Evolutionary conservation across 805 yeast genomes (phyloP).

Genomic region (Metschnikowia kofuensis): DNA sequence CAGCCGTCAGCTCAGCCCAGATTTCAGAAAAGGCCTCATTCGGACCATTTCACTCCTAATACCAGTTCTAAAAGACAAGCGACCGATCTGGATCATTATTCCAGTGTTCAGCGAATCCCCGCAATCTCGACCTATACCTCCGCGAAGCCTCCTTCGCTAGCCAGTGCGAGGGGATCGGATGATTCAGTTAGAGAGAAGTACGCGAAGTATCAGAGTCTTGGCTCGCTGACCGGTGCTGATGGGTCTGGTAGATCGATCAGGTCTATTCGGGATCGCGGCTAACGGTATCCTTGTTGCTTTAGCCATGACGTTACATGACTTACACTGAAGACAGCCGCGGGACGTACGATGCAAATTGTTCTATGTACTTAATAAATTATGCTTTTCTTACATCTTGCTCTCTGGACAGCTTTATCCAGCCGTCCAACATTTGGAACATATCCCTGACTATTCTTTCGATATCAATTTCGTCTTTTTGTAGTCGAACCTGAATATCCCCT

Average conservation of each 20-base stretch:
- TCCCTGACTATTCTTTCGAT: slow-evolving; percentile 19
- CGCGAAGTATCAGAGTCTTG: slow-evolving; percentile 21
- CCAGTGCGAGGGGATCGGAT: slow-evolving; percentile 10
- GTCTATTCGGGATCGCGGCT: slow-evolving; percentile 16
- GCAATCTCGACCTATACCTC: neutral
- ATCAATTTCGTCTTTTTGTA: slow-evolving; percentile 31
- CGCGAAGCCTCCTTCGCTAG: slow-evolving; percentile 1
- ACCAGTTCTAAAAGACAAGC: slow-evolving; percentile 11
- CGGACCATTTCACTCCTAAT: slow-evolving; percentile 11
- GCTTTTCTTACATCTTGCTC: slow-evolving; percentile 6
- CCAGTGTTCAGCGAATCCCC: neutral
- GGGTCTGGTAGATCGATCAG: slow-evolving; percentile 13
- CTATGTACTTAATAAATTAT: neutral
- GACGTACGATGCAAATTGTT: too few species aligned
- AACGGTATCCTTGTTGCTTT: too few species aligned
- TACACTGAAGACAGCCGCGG: too few species aligned
- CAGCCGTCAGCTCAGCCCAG: slow-evolving; percentile 7
- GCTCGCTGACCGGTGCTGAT: slow-evolving; percentile 3
- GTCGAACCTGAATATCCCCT: slow-evolving; percentile 33
- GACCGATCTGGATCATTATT: slow-evolving; percentile 2
- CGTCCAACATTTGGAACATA: slow-evolving; percentile 24
- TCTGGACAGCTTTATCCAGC: slow-evolving; percentile 22
- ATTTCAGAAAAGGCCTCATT: slow-evolving; percentile 12
- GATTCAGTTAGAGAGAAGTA: slow-evolving; percentile 23
- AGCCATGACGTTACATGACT: too few species aligned